A percentile compares a stretch with the other conserved stretches of the same genome.
phyloP scores from a whole-genome alignment of 1,139 yeast genomes.

The Yamadazyma trypodendri region DNA sequence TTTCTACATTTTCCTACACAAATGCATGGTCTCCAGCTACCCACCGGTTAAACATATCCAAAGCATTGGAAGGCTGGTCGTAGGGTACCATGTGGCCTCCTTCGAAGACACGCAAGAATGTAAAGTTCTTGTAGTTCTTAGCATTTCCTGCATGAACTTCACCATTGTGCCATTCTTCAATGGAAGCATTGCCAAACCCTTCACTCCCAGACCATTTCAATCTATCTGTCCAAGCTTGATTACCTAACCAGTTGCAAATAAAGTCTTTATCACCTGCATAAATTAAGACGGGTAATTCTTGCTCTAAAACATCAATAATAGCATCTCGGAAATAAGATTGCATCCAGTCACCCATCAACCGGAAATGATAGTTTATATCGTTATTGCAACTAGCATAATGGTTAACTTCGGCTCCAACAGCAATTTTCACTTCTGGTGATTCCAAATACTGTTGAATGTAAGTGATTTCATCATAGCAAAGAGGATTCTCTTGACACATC shows the following conservation, averaged over 20 bases:
- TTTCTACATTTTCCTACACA: no score
- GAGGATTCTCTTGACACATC: conserved; percentile 67
- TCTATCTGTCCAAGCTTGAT: conserved; percentile 32
- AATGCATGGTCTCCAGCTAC: conserved; percentile 27
- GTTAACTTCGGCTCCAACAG: conserved; percentile 74
- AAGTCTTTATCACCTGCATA: conserved; percentile 40
- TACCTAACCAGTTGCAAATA: conserved; percentile 41
- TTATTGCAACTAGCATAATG: conserved; percentile 76
- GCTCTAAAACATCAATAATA: conserved; percentile 7
- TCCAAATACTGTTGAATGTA: conserved; percentile 31
- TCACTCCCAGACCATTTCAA: conserved; percentile 29
- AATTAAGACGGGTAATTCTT: conserved; percentile 24
- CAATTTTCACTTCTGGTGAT: conserved; percentile 40
- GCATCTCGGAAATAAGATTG: conserved; percentile 26
- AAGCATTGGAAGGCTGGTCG: conserved; percentile 72
- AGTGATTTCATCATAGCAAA: conserved; percentile 54
- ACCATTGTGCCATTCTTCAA: conserved; percentile 41
- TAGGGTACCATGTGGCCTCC: conserved; percentile 80
- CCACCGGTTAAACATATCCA: conserved; percentile 83
- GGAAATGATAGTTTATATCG: conserved; percentile 74
- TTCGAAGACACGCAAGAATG: conserved; percentile 59
- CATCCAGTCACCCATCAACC: conserved; percentile 89
- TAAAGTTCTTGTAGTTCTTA: conserved; percentile 51
- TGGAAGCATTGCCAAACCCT: conserved; percentile 21
- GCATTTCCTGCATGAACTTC: conserved; percentile 58